Percentiles rank a stretch among this genome's conserved stretches.
phyloP scores from a whole-genome alignment of 257 asterid species.

The Solanum okadae region DNA sequence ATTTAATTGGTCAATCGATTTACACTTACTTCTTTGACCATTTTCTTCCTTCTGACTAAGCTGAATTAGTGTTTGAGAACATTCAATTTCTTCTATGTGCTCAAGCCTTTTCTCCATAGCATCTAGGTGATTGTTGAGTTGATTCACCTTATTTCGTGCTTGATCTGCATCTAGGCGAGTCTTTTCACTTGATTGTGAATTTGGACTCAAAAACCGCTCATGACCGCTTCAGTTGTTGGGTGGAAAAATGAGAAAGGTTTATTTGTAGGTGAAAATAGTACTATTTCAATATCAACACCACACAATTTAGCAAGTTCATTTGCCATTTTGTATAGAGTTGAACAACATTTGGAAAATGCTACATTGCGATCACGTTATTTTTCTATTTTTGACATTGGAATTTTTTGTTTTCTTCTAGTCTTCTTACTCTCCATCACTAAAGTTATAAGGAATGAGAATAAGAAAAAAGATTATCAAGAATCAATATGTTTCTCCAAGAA shows the following conservation, averaged over 20 bases:
- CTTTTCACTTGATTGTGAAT: not conserved
- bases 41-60: not conserved
- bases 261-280: conserved; percentile 24
- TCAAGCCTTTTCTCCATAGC: not conserved
- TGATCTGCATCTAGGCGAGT: not conserved
- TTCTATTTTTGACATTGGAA: conserved; percentile 14
- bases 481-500: not conserved
- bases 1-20: not conserved
- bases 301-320: conserved; percentile 23
- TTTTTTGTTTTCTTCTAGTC: conserved; percentile 18
- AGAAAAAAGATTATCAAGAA: not conserved
- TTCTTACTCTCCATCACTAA: conserved; percentile 6
- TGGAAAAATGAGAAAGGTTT: conserved; percentile 34
- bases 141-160: not conserved
- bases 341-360: conserved; percentile 22
- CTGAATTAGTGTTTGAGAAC: not conserved
- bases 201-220: not conserved
- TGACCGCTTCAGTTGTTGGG: conserved; percentile 16
- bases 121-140: not conserved
- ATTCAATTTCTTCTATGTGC: not conserved
- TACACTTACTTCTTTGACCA: not conserved
- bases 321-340: conserved; percentile 14
- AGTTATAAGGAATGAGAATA: not conserved
- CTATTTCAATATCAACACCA: conserved; percentile 14
- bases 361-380: conserved; percentile 8